Evolutionary conservation across 2,329 filamentous ascomycete genomes (phyloP), one percentile per base, ranked within the genome.

Genomic region (Penicillium verrucosum): DNA sequence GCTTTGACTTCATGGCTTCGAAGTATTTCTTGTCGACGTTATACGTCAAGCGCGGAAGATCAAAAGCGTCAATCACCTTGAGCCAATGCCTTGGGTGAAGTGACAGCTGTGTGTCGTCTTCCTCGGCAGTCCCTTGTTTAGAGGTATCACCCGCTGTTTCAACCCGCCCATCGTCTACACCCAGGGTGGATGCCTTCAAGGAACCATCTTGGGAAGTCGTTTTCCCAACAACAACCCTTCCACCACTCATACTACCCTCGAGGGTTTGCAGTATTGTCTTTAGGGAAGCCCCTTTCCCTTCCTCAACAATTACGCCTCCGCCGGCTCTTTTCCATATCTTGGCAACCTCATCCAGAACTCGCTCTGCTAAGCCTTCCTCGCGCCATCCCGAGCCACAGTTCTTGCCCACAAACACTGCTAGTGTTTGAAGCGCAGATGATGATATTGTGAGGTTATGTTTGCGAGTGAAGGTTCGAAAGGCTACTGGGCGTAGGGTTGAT

Each of bases 351-450:
- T 99, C 94, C 36, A 99, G 78, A 12, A 97, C 90, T 63, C 88
- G 88, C 74, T 99, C 95, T 3, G 92, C 94, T 32, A 97, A 80
- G 0, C 95, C 93, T 72, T 96, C 92, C 77, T 97, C 92, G 67
- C 93, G 85, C 94, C 94, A 99, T 86, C 87, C 91, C 56, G 92
- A 92, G 34, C 94, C 94, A 73, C 94, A 99, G 74, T 96, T 89
- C 65, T 90, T 88, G 11, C 94, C 95, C 51, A 99, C 89, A 73
- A 99, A 99, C 1, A 85, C 82, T 21, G 94, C 92, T 32, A 99
- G 81, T 45, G 89, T 85, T 72, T 93, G 87, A 5, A 99, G 79
- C 0, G 94, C 91, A 0, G 92, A 86, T 0, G 93, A 94, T 8
- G 90, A 92, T 51, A 99, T 84, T 0, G 92, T 97, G 54, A 99